Percentiles rank a stretch among this genome's conserved stretches.
phyloP scores from a whole-genome alignment of 768 basidiomycete species.

The Gyrodon lividus region DNA sequence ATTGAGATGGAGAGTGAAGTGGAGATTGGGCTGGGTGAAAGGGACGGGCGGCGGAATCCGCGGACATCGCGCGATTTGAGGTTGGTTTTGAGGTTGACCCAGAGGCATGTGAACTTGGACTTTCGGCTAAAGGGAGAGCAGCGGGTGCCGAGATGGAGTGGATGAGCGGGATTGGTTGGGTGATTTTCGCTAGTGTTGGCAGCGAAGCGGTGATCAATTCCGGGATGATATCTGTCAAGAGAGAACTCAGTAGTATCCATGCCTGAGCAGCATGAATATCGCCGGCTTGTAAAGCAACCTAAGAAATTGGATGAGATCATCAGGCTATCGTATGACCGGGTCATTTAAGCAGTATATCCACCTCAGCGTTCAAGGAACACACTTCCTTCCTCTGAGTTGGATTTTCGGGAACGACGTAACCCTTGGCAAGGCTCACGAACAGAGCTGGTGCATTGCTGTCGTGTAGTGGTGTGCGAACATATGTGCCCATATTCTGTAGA shows the following conservation, averaged over 20 bases:
- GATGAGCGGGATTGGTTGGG: constrained; percentile 27
- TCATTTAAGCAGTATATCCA: constrained; percentile 19
- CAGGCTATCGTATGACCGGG: not conserved
- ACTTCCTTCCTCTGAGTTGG: constrained; percentile 41
- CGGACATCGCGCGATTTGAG: constrained; percentile 27
- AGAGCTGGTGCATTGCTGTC: constrained; percentile 32
- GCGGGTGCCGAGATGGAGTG: constrained; percentile 46
- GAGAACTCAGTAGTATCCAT: constrained; percentile 64
- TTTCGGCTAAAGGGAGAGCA: constrained; percentile 31
- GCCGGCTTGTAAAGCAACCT: constrained; percentile 63
- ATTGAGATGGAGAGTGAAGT: constrained; percentile 24
- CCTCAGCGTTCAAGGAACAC: constrained; percentile 64
- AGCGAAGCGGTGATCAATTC: constrained; percentile 28
- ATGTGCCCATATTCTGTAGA: constrained; percentile 59
- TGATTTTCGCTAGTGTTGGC: constrained; percentile 16
- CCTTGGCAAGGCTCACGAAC: constrained; percentile 61
- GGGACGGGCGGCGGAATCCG: constrained; percentile 18
- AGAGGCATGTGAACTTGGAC: constrained; percentile 2
- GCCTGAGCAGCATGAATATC: constrained; percentile 56
- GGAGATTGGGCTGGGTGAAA: constrained; percentile 8
- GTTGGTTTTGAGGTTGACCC: constrained; percentile 18
- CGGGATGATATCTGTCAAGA: constrained; percentile 51
- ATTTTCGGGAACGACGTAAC: constrained; percentile 47
- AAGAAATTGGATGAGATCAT: not conserved
- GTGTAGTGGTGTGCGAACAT: constrained; percentile 20